Percentiles rank a stretch among this genome's conserved stretches.
phyloP scores from a whole-genome alignment of 1,139 yeast genomes.

The Suhomyces taliae region DNA sequence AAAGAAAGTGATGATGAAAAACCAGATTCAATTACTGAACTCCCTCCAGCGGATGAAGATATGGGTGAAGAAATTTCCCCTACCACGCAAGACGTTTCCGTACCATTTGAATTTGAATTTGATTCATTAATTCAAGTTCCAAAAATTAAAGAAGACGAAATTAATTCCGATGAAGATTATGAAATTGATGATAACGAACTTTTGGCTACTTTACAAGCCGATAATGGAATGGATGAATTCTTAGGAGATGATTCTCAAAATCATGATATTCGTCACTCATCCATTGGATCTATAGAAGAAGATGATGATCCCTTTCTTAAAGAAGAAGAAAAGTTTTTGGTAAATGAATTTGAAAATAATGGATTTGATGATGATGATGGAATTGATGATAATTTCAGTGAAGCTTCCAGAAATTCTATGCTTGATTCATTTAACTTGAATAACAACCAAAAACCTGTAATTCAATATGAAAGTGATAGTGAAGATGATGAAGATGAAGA shows the following conservation, averaged over 20 bases:
- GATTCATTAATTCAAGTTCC: conserved; percentile 47
- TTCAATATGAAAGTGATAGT: conserved; percentile 32
- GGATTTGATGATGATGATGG: conserved; percentile 48
- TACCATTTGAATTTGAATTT: conserved; percentile 38
- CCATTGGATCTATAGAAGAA: conserved; percentile 52
- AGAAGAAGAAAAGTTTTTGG: conserved; percentile 49
- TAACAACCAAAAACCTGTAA: conserved; percentile 23
- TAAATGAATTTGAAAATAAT: conserved; percentile 49
- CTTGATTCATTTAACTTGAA: conserved; percentile 28
- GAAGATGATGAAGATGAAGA: conserved; percentile 29
- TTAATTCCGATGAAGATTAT: conserved; percentile 65
- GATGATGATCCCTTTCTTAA: conserved; percentile 47
- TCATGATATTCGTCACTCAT: conserved; percentile 29
- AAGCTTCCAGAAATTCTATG: conserved; percentile 18
- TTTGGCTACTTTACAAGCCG: conserved; percentile 66
- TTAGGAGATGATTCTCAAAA: conserved; percentile 14
- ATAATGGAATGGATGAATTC: conserved; percentile 41
- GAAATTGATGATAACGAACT: conserved; percentile 74
- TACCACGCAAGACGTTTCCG: conserved; percentile 12
- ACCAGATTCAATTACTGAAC: conserved; percentile 17
- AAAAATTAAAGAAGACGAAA: conserved; percentile 50
- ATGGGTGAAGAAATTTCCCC: conserved; percentile 61
- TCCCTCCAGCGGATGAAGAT: conserved; percentile 50
- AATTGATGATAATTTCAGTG: conserved; percentile 16
- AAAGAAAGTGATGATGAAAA: conserved; percentile 24